These are phyloP conservation scores for Beta macrorhiza DNA, from an alignment of 179 eudicot genomes.

Conservation along the genomic window DNA sequence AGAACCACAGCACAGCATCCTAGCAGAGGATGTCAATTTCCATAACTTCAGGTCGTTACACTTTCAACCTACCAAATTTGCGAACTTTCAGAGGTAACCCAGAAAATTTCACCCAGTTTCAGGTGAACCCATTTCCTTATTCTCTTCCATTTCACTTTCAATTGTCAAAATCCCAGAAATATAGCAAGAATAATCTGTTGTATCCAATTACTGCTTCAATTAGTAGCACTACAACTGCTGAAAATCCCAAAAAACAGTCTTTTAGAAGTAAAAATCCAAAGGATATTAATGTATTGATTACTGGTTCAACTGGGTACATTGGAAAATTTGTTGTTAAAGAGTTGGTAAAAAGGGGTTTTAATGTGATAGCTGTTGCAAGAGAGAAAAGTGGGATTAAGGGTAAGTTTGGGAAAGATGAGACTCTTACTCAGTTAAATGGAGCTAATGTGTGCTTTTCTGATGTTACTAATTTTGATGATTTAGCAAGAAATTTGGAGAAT, in stretches of 20 bases:
- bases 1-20: background rate
- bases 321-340: slow-evolving; percentile 84
- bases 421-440: slow-evolving; percentile 52
- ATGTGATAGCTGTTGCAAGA: slow-evolving; percentile 84
- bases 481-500: slow-evolving; percentile 47
- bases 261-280: slow-evolving; percentile 63
- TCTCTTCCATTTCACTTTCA: slow-evolving; percentile 28
- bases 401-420: slow-evolving; percentile 58
- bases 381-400: slow-evolving; percentile 81
- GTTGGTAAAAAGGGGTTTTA: slow-evolving; percentile 66
- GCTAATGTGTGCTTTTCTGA: slow-evolving; percentile 85
- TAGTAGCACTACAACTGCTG: slow-evolving; percentile 28
- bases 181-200: slow-evolving; percentile 20
- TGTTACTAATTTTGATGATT: slow-evolving; percentile 61
- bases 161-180: slow-evolving; percentile 30
- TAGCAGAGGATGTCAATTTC: slow-evolving; percentile 47
- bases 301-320: slow-evolving; percentile 94
- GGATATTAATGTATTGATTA: slow-evolving; percentile 77
- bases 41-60: slow-evolving; percentile 37
- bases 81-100: slow-evolving; percentile 33
- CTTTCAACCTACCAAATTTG: slow-evolving; percentile 36
- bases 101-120: slow-evolving; percentile 37
- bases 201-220: slow-evolving; percentile 32
- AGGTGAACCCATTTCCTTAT: slow-evolving; percentile 48
- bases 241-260: slow-evolving; percentile 37